A percentile compares a stretch with the other conserved stretches of the same genome.
Evolutionary conservation across 1,284 basidiomycete species (phyloP).

Genomic region (Apiotrichum laibachii): DNA sequence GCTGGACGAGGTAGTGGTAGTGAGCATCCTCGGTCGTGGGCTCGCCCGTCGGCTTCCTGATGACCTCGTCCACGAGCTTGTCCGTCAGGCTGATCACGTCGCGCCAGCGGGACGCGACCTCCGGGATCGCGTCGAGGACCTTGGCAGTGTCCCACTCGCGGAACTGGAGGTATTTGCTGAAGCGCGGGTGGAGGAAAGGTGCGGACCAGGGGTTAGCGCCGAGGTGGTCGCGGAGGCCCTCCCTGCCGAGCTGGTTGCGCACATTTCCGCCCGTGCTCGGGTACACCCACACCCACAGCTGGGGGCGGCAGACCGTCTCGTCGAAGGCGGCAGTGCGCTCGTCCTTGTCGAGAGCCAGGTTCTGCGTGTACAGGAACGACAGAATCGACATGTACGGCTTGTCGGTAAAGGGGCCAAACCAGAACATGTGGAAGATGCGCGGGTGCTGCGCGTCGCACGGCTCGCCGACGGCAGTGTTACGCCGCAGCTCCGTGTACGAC

Average conservation of each 20-base stretch:
- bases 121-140: slow-evolving; percentile 74
- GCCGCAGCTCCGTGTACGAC: slow-evolving; percentile 41
- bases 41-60: slow-evolving; percentile 47
- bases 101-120: slow-evolving; percentile 75
- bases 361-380: slow-evolving; percentile 77
- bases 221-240: slow-evolving; percentile 66
- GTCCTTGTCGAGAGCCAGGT: slow-evolving; percentile 62
- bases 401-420: slow-evolving; percentile 78
- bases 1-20: slow-evolving; percentile 74
- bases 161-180: slow-evolving; percentile 76
- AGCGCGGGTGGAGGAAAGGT: slow-evolving; percentile 75
- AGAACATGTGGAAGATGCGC: slow-evolving; percentile 79
- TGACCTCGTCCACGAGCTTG: slow-evolving; percentile 26
- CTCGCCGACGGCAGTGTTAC: slow-evolving; percentile 1
- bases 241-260: slow-evolving; percentile 66
- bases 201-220: slow-evolving; percentile 76
- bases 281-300: slow-evolving; percentile 88
- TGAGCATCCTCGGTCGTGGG: slow-evolving; percentile 42
- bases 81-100: slow-evolving; percentile 61
- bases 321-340: slow-evolving; percentile 33
- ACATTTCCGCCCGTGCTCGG: slow-evolving; percentile 64
- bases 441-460: slow-evolving; percentile 69
- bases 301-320: slow-evolving; percentile 61
- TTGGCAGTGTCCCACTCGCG: slow-evolving; percentile 88
- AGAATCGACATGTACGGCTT: slow-evolving; percentile 75